Conservation (phyloP, 2,329 filamentous ascomycete genomes). For the Colletotrichum higginsianum region DNA sequence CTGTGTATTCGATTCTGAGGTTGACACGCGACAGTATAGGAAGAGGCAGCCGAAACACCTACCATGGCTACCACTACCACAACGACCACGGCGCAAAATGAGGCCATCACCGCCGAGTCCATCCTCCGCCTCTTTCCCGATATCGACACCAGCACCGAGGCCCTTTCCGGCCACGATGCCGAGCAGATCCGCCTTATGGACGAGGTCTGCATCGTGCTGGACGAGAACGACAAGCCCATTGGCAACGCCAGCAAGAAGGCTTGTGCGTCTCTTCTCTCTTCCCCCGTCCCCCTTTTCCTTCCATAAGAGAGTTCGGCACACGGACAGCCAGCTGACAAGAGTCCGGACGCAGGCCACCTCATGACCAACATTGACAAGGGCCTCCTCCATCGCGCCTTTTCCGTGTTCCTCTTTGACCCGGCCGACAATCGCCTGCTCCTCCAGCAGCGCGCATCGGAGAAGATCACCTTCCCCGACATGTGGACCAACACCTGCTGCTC, state of each 20-base stretch:
- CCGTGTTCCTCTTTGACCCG: conserved; percentile 93
- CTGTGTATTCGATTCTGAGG: neutral
- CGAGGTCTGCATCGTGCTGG: conserved; percentile 96
- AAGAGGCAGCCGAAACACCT: neutral
- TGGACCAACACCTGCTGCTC: conserved; percentile 99
- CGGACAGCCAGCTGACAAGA: conserved; percentile 51
- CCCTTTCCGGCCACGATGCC: conserved; percentile 92
- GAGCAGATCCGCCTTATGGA: conserved; percentile 99
- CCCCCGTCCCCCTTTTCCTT: neutral
- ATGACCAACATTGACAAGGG: conserved; percentile 99
- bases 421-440: conserved; percentile 92
- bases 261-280: conserved; percentile 72
- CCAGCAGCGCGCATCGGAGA: conserved; percentile 94
- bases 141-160: conserved; percentile 78
- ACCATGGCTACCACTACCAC: conserved; percentile 51
- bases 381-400: conserved; percentile 96
- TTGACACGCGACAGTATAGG: neutral
- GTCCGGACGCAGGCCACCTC: conserved; percentile 83
- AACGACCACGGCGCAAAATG: conserved; percentile 64
- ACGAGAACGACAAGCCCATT: conserved; percentile 92
- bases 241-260: conserved; percentile 98
- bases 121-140: conserved; percentile 93
- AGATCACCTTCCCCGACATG: conserved; percentile 99
- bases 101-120: conserved; percentile 85
- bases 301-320: no score